Evolutionary conservation across 306 rosid species (phyloP), one percentile per base, ranked within the genome.

Genomic region (Quercus engelmannii): DNA sequence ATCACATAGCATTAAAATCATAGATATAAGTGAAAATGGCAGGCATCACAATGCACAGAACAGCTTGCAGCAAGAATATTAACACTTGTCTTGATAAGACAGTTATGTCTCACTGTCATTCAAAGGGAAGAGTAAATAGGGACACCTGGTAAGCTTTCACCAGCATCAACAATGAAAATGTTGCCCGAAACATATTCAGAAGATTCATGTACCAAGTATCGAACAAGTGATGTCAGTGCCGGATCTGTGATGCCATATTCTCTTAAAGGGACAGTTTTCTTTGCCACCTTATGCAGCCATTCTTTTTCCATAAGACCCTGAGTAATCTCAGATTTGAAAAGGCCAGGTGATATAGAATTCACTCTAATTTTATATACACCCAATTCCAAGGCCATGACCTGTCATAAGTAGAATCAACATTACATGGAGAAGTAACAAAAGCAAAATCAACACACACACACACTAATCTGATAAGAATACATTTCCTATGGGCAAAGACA

Each of bases 351-450:
- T 85, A 91, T 89, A 15, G 92, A 84, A 69, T 94, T 94, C 81
- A 92, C 97, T 86, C 92, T 94, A 57, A 94, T 90, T 56, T 91
- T 90, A 80, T 92, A 54, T 8, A 1, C 79, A 13, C 98, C 97
- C 78, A 94, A 73, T 84, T 94, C 97, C 81, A 92, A 0, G 49
- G 97, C 98, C 98, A 94, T 89, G 17, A 84, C 87, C 98, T 94
- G 85, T 72, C 11, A 81, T 70, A 72, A 49, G 5, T 10, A 13
- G 54, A 49, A 49, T 33, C 5, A 63, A 12, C n/a, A 68, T 5
- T 9, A 35, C n/a, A 67, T 33, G 52, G 10, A 30, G 26, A 23
- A 25, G 18, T 21, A 3, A 25, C 28, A 10, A 11, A 21, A 59
- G 0, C 25, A 10, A 61, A 23, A 4, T 11, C 15, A 11, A 49